Conservation (phyloP, 352 stramenopile genomes). For the Pythium insidiosum region DNA sequence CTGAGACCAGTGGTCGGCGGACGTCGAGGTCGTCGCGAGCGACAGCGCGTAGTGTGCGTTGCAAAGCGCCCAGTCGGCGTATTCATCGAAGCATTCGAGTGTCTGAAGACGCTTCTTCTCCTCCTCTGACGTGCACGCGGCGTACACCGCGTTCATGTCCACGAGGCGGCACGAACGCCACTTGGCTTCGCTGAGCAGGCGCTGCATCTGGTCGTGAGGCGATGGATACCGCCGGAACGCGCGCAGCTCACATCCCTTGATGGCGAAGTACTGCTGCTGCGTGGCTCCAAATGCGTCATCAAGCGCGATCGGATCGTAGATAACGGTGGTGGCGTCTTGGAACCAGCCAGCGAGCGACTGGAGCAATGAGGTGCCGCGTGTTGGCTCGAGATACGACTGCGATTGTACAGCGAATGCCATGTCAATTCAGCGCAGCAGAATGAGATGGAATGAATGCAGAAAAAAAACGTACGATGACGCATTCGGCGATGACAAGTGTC, state of each 20-base stretch:
- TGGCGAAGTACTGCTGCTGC: conserved; percentile 51
- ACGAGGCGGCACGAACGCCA: conserved; percentile 40
- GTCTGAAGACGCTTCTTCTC: conserved; percentile 37
- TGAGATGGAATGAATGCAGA: too few relatives aligned
- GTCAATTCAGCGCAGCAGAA: too few relatives aligned
- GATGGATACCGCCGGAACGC: conserved; percentile 26
- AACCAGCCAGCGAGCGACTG: conserved; percentile 32
- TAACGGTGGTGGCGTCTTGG: conserved; percentile 25
- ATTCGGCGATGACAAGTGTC: conserved; percentile 61
- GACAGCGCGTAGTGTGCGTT: conserved; percentile 66
- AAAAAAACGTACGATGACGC: conserved; percentile 50
- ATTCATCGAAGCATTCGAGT: conserved; percentile 67
- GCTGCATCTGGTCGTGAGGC: conserved; percentile 26
- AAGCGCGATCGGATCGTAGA: conserved; percentile 60
- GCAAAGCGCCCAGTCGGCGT: conserved; percentile 48
- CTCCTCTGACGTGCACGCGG: conserved; percentile 17
- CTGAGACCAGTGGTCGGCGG: conserved; percentile 19
- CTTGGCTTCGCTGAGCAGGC: conserved; percentile 17
- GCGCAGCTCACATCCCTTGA: conserved; percentile 62
- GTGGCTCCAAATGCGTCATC: conserved; percentile 33
- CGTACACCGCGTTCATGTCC: conserved; percentile 63
- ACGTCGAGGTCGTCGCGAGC: conserved; percentile 18
- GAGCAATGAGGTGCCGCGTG: conserved; percentile 37
- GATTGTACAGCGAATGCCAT: too few relatives aligned
- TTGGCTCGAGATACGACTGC: conserved; percentile 59